phyloP scores from a whole-genome alignment of 805 yeast species.

The Candida andamanensis region DNA sequence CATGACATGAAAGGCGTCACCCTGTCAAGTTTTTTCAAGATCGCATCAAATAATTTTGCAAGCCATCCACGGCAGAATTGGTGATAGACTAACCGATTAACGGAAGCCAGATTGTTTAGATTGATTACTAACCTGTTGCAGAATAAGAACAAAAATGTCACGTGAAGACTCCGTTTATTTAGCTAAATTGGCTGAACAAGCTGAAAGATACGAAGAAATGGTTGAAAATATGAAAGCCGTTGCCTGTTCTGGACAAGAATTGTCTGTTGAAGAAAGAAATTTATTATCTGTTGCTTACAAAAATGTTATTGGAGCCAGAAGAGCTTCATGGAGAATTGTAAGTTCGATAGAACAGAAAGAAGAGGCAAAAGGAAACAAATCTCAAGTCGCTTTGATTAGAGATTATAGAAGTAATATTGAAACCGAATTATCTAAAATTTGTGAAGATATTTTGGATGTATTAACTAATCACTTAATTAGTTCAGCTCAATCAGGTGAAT shows the following conservation, averaged over 20 bases:
- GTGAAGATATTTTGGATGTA: slow-evolving; percentile 88
- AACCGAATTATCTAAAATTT: slow-evolving; percentile 83
- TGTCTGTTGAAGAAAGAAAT: slow-evolving; percentile 97
- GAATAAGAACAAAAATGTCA: slow-evolving; percentile 57
- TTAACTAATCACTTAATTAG: slow-evolving; percentile 88
- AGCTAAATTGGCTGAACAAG: slow-evolving; percentile 98
- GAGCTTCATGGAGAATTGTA: slow-evolving; percentile 99
- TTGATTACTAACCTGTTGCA: slow-evolving; percentile 5
- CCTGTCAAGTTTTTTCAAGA: too few relatives aligned
- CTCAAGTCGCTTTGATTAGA: slow-evolving; percentile 84
- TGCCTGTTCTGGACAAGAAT: slow-evolving; percentile 92
- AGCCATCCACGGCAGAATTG: too few relatives aligned
- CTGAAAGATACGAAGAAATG: slow-evolving; percentile 99
- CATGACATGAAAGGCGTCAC: too few relatives aligned
- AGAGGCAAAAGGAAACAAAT: slow-evolving; percentile 91
- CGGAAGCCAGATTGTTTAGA: not conserved
- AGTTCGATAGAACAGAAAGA: slow-evolving; percentile 98
- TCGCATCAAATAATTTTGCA: too few relatives aligned
- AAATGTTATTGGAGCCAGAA: slow-evolving; percentile 97
- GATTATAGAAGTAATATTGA: slow-evolving; percentile 95
- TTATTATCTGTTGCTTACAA: slow-evolving; percentile 95
- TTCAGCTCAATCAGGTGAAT: slow-evolving; percentile 93
- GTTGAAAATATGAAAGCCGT: slow-evolving; percentile 98
- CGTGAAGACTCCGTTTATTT: slow-evolving; percentile 98
- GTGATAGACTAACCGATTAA: not conserved